Conservation (phyloP, 768 basidiomycete genomes). For the Russula emetica region DNA sequence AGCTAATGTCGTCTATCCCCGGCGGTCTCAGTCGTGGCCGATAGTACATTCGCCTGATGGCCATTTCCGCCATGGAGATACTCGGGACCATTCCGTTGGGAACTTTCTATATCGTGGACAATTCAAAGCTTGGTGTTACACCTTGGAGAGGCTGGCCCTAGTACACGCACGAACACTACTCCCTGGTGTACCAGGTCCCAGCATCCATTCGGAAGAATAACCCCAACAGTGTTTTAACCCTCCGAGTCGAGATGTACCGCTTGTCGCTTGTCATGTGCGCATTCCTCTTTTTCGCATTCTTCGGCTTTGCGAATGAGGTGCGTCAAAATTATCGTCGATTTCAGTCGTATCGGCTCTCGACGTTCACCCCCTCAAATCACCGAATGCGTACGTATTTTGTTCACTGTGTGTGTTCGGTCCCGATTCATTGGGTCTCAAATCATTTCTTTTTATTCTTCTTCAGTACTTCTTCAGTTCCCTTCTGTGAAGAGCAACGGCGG, state of each 20-base stretch:
- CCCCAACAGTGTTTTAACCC: background rate
- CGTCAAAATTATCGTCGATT: background rate
- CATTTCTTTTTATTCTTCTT: background rate
- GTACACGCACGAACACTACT: conserved; percentile 48
- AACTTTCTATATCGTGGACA: background rate
- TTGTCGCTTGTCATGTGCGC: background rate
- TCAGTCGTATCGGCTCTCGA: conserved; percentile 30
- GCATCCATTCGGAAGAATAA: conserved; percentile 38
- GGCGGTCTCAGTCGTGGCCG: too few species aligned
- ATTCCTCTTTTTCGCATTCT: background rate
- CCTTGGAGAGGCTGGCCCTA: conserved; percentile 45
- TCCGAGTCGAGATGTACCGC: conserved; percentile 2
- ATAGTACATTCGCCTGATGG: too few species aligned
- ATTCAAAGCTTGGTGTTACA: background rate
- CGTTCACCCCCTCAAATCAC: background rate
- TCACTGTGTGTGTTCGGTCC: background rate
- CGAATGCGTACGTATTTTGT: conserved; percentile 6
- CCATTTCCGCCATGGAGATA: too few species aligned
- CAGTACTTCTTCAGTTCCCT: conserved; percentile 2
- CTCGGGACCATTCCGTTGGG: background rate
- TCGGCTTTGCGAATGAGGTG: background rate
- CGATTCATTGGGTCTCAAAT: background rate
- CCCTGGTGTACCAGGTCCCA: conserved; percentile 39
- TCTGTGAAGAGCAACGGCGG: background rate
- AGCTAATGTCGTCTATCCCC: too few species aligned